Base-by-base conservation (phyloP, 1,284 basidiomycete species). In the Cystobasidiaceae sp. region DNA sequence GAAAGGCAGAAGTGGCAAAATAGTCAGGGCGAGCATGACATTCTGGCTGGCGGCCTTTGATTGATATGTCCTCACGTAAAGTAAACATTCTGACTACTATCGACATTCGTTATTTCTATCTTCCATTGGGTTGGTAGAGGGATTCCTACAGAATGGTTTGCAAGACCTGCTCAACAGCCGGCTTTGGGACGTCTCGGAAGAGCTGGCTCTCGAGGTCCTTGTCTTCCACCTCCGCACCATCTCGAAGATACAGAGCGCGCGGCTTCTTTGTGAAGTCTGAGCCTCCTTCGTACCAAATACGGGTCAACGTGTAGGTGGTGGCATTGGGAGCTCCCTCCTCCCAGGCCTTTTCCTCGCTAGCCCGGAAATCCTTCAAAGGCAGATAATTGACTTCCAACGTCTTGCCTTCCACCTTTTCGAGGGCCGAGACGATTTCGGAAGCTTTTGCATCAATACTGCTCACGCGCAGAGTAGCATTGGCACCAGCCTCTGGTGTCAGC, bases 261-360 rank as follows among this genome's bases (percentile, higher is more conserved):
- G 66, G 66, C 46, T 67, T 67, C 39, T 60, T 48, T 19, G 59
- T 67, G 25, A 67, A 67, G 28, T 67, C 66, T 44, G 59, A 63
- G n/a, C 60, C 60, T 19, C 66, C 66, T 45, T 63, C 60, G 45
- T 61, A 67, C 66, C 66, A 67, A 11, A 67, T 67, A 21, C 66
- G 37, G n/a, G 60, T 63, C 34, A 67, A 37, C 4, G 66, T 67
- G 21, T 58, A 67, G 2, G 63, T 54, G 15, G 58, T 61, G 11
- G 52, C 59, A 27, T 21, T 55, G 39, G 41, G 54, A 28, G 44
- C 52, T 28, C 15, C 46, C 33, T 67, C 67, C n/a, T 54, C 60
- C 49, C 66, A 64, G 33, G 48, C 50, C 30, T 64, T 50, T 32
- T 45, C 43, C 30, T 64, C 61, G 2, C 19, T n/a, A 25, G 44